Evolutionary conservation across 352 stramenopile genomes (phyloP).

Genomic region (Phytophthora tentaculata): DNA sequence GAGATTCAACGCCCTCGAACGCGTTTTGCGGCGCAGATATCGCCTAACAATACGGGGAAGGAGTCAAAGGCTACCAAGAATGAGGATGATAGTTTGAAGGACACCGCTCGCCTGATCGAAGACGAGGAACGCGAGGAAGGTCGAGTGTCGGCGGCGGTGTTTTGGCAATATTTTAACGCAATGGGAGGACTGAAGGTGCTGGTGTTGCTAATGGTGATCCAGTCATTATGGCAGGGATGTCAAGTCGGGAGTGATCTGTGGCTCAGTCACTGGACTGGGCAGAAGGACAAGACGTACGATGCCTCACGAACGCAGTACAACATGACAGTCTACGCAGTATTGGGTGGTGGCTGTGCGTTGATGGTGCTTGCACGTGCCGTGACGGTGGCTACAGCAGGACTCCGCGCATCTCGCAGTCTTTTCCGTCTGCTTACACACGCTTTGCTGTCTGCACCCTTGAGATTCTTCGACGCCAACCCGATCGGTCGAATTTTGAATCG

Average conservation of each 20-base stretch:
- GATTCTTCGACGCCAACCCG: conserved; percentile 93
- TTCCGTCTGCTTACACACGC: neutral
- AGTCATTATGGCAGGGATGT: neutral
- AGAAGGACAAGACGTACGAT: neutral
- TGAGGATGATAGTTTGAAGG: neutral
- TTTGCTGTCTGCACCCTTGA: neutral
- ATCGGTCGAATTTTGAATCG: conserved; percentile 90
- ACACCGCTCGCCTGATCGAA: neutral
- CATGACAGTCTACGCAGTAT: neutral
- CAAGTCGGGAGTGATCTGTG: neutral
- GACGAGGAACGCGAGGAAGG: neutral
- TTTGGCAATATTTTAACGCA: neutral
- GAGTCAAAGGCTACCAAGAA: neutral
- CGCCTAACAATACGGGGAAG: neutral
- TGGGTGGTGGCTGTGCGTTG: neutral
- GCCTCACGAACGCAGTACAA: neutral
- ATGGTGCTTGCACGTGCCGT: neutral
- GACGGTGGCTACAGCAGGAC: neutral
- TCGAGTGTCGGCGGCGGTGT: neutral
- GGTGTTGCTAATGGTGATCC: neutral
- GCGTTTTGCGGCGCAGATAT: neutral
- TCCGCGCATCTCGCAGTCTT: neutral
- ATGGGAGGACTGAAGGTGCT: neutral
- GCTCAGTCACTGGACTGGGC: neutral
- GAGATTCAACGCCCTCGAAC: neutral